Conservation (phyloP, 352 stramenopile species). For the Phytophthora pistaciae region DNA sequence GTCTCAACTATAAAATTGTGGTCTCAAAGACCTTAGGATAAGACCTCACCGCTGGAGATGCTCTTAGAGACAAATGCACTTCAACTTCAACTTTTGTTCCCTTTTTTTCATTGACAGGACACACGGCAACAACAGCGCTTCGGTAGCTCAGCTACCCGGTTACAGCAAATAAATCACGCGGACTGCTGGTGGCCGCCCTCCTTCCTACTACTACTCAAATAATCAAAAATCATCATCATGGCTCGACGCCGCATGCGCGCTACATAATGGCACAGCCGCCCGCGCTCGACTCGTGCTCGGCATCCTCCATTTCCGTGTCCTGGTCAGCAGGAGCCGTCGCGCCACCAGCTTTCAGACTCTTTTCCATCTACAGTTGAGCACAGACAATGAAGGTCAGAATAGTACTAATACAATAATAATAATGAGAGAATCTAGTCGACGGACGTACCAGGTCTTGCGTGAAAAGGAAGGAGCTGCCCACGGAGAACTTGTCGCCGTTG, state of each 20-base stretch:
- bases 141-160: not conserved
- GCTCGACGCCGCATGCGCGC: not conserved
- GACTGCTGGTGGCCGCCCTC: not conserved
- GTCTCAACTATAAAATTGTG: too few species aligned
- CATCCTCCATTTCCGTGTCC: conserved; percentile 39
- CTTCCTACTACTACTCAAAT: conserved; percentile 10
- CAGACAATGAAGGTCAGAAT: conserved; percentile 18
- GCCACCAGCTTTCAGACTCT: conserved; percentile 31
- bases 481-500: conserved; percentile 63
- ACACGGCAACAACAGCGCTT: not conserved
- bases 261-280: conserved; percentile 43
- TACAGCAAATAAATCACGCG: conserved; percentile 15
- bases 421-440: not conserved
- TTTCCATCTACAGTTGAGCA: conserved; percentile 45
- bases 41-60: too few species aligned
- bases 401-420: not conserved
- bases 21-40: too few species aligned
- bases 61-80: conserved; percentile 11
- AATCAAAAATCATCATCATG: conserved; percentile 26
- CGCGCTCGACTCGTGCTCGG: conserved; percentile 8
- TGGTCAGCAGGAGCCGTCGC: conserved; percentile 4
- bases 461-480: conserved; percentile 49
- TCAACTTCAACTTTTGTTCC: not conserved
- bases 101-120: not conserved
- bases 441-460: conserved; percentile 57